Evolutionary conservation across 371 early-diverging fungal genomes (phyloP), one percentile per base, ranked within the genome.

Genomic region (Capillidium heterosporum): DNA sequence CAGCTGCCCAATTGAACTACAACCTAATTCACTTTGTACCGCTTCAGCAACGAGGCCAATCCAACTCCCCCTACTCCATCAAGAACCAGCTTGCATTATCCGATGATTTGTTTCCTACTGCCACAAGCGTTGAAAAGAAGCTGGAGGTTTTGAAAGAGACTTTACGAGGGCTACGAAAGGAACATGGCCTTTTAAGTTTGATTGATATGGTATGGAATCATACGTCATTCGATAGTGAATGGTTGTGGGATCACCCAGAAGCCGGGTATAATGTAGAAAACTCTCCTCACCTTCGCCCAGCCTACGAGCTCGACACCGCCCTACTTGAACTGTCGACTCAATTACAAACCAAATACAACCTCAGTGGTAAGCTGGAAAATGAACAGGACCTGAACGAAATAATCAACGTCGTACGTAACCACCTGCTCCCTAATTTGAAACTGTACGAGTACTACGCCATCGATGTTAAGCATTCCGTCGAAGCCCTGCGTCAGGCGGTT

Each of bases 141-240:
- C 66, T 76, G 13, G 68, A 67, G 19, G 61, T 76, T 47, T 65
- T 91, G 17, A 59, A 71, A 47, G 56, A 68, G 0, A 65, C 68
- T 32, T 61, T 95, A 35, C 63, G 63, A 26, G 55, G 60, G 17
- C 76, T 88, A 48, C 72, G 77, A 44, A 58, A 68, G 1, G 74
- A 80, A 26, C 76, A 78, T 58, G 82, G 81, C 3, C 76, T 92
- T 31, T 65, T 95, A 39, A 76, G 81, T 55, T 66, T 88, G 47
- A 87, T 91, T 15, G 98, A 97, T 66, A 82, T 97, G 56, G 98
- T 97, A 1, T 95, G 92, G 92, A 97, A 97, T 70, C 98, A 97
- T 64, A 95, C 95, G 5, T 87, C 95, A 28, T 74, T 80, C 67
- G 85, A 93, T 63, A 84, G 87, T 11, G 70, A 64, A 3, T 97